Evolutionary conservation across 805 yeast species (phyloP).

Genomic region (Lipomyces mesembrius): DNA sequence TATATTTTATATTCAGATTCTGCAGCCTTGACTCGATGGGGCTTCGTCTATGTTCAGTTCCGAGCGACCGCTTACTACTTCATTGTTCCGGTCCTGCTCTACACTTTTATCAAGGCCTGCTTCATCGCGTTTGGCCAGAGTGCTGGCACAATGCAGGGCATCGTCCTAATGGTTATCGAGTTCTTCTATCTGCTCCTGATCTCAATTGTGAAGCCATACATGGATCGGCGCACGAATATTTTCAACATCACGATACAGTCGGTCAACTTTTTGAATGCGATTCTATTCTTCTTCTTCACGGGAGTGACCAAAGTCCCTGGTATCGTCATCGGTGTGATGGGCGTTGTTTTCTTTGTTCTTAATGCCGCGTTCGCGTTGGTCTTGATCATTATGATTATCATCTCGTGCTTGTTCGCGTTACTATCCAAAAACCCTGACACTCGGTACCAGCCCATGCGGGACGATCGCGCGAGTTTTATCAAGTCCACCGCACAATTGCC

Average conservation of each 20-base stretch:
- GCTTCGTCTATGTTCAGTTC: slow-evolving; percentile 89
- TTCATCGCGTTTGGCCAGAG: slow-evolving; percentile 85
- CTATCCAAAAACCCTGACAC: slow-evolving; percentile 91
- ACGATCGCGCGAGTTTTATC: slow-evolving; percentile 94
- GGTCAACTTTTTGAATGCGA: slow-evolving; percentile 77
- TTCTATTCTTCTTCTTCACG: slow-evolving; percentile 88
- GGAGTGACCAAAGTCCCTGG: slow-evolving; percentile 72
- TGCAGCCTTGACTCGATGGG: slow-evolving; percentile 79
- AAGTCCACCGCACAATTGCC: slow-evolving; percentile 40
- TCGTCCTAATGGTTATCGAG: slow-evolving; percentile 76
- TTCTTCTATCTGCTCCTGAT: slow-evolving; percentile 66
- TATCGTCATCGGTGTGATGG: slow-evolving; percentile 93
- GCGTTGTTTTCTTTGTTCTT: slow-evolving; percentile 82
- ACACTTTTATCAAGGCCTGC: slow-evolving; percentile 73
- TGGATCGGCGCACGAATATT: slow-evolving; percentile 94
- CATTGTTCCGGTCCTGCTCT: slow-evolving; percentile 65
- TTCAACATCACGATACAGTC: slow-evolving; percentile 86
- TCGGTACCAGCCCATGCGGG: slow-evolving; percentile 93
- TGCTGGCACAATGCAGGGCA: slow-evolving; percentile 81
- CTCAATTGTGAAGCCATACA: slow-evolving; percentile 79
- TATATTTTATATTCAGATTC: slow-evolving; percentile 86
- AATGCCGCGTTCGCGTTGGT: slow-evolving; percentile 88
- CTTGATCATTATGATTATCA: slow-evolving; percentile 80
- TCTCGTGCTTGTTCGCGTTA: slow-evolving; percentile 83
- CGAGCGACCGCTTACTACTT: slow-evolving; percentile 88